Base-by-base conservation (phyloP, 352 stramenopile genomes). In the Phytopythium chamaehyphon region DNA sequence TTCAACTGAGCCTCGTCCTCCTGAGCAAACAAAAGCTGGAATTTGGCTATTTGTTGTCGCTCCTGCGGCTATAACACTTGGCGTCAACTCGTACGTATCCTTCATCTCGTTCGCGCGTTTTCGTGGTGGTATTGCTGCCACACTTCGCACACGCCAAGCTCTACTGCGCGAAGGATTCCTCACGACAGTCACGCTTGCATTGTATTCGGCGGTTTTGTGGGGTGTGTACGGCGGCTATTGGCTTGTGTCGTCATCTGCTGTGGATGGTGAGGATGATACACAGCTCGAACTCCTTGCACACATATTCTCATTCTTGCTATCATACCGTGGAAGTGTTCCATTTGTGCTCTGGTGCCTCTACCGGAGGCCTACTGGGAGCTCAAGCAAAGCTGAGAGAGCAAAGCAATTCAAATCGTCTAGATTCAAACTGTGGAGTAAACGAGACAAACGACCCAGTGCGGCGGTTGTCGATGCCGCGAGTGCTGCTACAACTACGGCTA, bases 261-360 rank as follows among this genome's bases (percentile, higher is more conserved):
- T 24, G 23, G 26, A n/a, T 19, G 43, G 26, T 1, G n/a, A 10
- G 6, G 12, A 21, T 2, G 4, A 36, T 0, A 51, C 45, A 1
- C 47, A 71, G 14, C 70, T 56, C 16, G 60, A 71, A 23, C 65
- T 79, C 10, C 64, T 88, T 1, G 78, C 67, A 40, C 61, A 72
- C 22, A 48, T 86, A 0, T 88, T 90, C 51, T 59, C 74, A 5
- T 90, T 90, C 47, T 47, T 90, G 36, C 61, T 90, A 7, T 87
- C 80, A 36, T 87, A 87, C 51, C 70, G 76, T 0, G 76, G 80
- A n/a, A 85, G 71, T 31, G 75, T 87, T 11, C 71, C 71, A 1
- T 88, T 88, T 51, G 70, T 87, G 16, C 58, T 90, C 6, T 90
- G 80, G 80, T 87, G 70, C 44, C 61, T 88, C 18, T 90, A 88